Evolutionary conservation across 176 grass and related monocot genomes (phyloP), one percentile per base, ranked within the genome.

Genomic region (Oryza australiensis): DNA sequence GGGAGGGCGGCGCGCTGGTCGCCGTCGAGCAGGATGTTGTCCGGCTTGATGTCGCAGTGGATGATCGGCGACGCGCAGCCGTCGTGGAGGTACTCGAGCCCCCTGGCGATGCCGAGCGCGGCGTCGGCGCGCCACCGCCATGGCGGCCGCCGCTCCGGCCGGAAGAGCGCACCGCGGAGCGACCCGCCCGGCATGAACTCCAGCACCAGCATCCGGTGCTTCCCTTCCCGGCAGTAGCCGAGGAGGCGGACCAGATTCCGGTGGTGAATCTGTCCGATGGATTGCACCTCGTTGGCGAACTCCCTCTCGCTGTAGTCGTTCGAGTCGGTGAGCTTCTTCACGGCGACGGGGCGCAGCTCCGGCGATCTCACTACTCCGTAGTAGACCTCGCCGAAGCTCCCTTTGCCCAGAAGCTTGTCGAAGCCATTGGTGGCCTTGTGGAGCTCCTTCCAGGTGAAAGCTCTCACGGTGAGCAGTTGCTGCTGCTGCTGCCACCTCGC

Each of bases 321-420:
- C 2, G 60, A 43, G 13, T 11, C 28, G 66, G 53, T 15, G 26
- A 87, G 78, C 64, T 41, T 62, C 72, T 87, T 87, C 64, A 87
- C 79, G 9, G 85, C 79, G 72, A 87, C n/a, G 51, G 11, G 37
- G 0, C 33, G 62, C 4, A 3, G 60, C 23, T n/a, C 22, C 0
- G 78, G 72, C 0, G 64, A 76, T 1, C 1, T 62, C 3, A 80
- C 0, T 3, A 20, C 66, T 0, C 84, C 84, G 24, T 43, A 0
- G 33, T 80, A 86, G 0, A 81, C 85, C 63, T 87, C 85, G 5
- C 84, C 85, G 62, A 87, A 87, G 85, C 85, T 69, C 16, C 85
- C 85, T 81, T 46, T 81, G 1, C 85, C 85, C 0, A 87, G 64
- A 2, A 87, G 34, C 12, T 81, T 62, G 37, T 81, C 14, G 37